Evolutionary conservation across 2,329 filamentous ascomycete species (phyloP), one percentile per base, ranked within the genome.

Genomic region (Arthroderma sp.): DNA sequence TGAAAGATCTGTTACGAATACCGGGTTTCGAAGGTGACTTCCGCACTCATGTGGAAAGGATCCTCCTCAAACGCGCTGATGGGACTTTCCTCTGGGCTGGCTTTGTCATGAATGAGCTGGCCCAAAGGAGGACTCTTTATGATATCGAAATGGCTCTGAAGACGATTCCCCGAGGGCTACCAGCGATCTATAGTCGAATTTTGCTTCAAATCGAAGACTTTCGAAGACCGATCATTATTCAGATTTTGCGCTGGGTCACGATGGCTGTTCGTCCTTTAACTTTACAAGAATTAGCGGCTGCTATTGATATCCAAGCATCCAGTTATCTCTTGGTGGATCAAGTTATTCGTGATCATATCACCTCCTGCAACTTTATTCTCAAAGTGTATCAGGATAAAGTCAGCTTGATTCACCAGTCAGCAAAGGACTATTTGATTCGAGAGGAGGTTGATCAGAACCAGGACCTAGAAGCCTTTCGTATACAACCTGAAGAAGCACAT

Each of bases 31-130:
- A 9, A 9, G 45, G 52, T 47, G 30, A 7, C 32, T 46, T 6
- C 32, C 27, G 42, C 44, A 41, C 44, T 15, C n/a, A 11, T 6
- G 44, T 49, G 37, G 52, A 38, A 45, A 51, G 46, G 29, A 37
- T 38, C 11, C 50, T 62, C 10, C 41, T 48, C 0, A 31, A 50
- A 36, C 47, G 55, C 6, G 51, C 60, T 7, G 41, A 59, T 41
- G 58, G 57, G 3, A 63, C 57, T 38, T 63, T 62, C 39, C 51
- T 63, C 5, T 64, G 57, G 60, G 54, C 58, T 10, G 55, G 51
- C 22, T 51, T 54, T 33, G 52, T 55, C 10, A 43, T 57, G 38
- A 40, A 53, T 3, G 53, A 53, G 0, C 45, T 62, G 8, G 32
- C 9, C 11, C 36, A 27, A 34, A 36, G 51, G 3, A 28, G 29